phyloP scores from a whole-genome alignment of 2,329 filamentous ascomycete genomes.

The Allantophomopsis cytisporea region DNA sequence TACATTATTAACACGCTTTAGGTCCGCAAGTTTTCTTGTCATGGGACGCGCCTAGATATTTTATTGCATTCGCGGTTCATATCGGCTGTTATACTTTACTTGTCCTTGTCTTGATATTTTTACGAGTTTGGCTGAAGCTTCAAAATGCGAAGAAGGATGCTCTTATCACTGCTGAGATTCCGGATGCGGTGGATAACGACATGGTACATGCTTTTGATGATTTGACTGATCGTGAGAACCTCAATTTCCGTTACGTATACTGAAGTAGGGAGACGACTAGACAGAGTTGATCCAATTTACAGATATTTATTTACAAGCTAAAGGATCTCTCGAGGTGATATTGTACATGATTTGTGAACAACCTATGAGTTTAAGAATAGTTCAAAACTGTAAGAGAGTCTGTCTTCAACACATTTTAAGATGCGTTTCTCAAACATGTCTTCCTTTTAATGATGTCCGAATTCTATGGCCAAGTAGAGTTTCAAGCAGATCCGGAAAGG shows the following conservation, averaged over 20 bases:
- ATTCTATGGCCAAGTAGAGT: no score
- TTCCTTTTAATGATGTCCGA: no score
- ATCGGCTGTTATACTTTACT: constrained; percentile 27
- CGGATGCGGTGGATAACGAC: constrained; percentile 6
- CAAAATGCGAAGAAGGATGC: constrained; percentile 9
- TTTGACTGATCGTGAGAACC: constrained; percentile 12
- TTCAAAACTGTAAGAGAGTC: no score
- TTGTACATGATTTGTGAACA: no score
- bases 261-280: neutral
- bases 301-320: no score
- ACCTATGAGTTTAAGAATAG: no score
- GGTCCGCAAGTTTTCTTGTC: constrained; percentile 37
- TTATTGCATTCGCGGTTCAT: constrained; percentile 37
- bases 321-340: no score
- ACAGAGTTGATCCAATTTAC: neutral
- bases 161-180: constrained; percentile 3
- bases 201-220: constrained; percentile 17
- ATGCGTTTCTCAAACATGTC: no score
- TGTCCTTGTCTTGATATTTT: constrained; percentile 8
- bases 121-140: constrained; percentile 19
- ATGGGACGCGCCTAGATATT: constrained; percentile 34
- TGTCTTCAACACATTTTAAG: no score
- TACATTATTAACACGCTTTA: neutral
- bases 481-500: no score
- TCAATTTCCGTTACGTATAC: constrained; percentile 11